Conservation (phyloP, 306 rosid genomes). For the Trifolium subterraneum region DNA sequence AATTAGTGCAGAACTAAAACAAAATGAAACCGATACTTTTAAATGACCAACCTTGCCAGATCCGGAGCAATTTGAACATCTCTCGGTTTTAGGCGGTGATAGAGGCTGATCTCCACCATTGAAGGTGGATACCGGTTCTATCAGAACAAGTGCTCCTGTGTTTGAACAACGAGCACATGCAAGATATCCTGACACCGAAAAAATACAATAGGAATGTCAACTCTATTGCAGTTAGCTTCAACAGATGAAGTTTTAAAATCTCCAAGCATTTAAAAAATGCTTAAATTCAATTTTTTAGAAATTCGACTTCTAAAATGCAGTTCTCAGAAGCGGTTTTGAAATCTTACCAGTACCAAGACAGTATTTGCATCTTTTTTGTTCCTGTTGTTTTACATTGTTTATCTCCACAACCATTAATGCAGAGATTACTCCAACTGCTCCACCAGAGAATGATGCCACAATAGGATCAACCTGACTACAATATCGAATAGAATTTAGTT, state of each 20-base stretch:
- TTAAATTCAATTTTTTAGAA: slow-evolving; percentile 11
- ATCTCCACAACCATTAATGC: slow-evolving; percentile 97
- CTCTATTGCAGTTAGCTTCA: slow-evolving; percentile 30
- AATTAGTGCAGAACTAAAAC: background rate
- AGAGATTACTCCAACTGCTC: slow-evolving; percentile 96
- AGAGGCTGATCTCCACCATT: slow-evolving; percentile 65
- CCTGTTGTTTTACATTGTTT: slow-evolving; percentile 94
- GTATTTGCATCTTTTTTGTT: slow-evolving; percentile 95
- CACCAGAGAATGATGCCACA: slow-evolving; percentile 98
- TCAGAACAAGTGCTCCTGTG: slow-evolving; percentile 75
- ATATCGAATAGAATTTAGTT: slow-evolving; percentile 36
- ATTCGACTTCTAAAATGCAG: slow-evolving; percentile 19
- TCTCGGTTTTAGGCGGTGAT: slow-evolving; percentile 74
- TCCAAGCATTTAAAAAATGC: slow-evolving; percentile 7
- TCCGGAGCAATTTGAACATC: slow-evolving; percentile 96
- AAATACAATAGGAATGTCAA: slow-evolving; percentile 21
- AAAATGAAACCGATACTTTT: slow-evolving; percentile 14
- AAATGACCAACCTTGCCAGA: slow-evolving; percentile 82
- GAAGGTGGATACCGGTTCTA: slow-evolving; percentile 66
- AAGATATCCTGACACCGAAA: slow-evolving; percentile 68
- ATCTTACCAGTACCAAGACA: slow-evolving; percentile 94
- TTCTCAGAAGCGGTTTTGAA: slow-evolving; percentile 15
- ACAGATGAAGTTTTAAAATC: slow-evolving; percentile 12
- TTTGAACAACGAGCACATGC: slow-evolving; percentile 97
- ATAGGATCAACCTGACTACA: slow-evolving; percentile 98